Conservation (phyloP, 345 rosid genomes). For the Brassica cretica region DNA sequence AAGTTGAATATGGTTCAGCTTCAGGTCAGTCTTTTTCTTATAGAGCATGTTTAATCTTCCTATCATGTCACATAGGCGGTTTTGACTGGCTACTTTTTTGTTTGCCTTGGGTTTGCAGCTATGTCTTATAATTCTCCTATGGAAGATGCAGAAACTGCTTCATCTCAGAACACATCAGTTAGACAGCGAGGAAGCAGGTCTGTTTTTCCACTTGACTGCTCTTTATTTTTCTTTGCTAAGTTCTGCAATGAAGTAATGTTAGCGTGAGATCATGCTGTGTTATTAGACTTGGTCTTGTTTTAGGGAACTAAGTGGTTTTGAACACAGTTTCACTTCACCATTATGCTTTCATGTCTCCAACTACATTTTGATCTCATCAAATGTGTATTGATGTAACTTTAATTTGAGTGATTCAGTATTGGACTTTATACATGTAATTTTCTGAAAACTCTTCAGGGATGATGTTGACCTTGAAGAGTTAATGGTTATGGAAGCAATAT, state of each 20-base stretch:
- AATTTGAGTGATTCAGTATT: conserved; percentile 8
- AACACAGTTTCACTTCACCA: background rate
- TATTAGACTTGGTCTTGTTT: background rate
- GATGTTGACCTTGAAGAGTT: conserved; percentile 93
- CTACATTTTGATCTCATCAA: background rate
- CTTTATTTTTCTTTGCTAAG: background rate
- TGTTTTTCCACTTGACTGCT: background rate
- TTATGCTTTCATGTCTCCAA: background rate
- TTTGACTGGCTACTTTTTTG: background rate
- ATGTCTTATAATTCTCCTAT: conserved; percentile 47
- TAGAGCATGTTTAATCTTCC: background rate
- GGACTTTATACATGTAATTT: background rate
- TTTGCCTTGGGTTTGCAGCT: conserved; percentile 44
- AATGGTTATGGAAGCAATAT: conserved; percentile 97
- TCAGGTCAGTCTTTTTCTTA: conserved; percentile 46
- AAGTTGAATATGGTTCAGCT: conserved; percentile 53
- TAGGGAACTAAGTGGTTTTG: background rate
- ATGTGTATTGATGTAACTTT: background rate
- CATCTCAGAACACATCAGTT: conserved; percentile 46
- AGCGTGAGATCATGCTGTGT: background rate
- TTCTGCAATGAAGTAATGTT: background rate
- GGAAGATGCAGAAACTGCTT: conserved; percentile 52
- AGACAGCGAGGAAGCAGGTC: conserved; percentile 74
- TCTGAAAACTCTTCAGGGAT: conserved; percentile 54
- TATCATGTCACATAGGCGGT: background rate